Conservation (phyloP, 177 flowering plant species). For the Vitis hybrid region DNA sequence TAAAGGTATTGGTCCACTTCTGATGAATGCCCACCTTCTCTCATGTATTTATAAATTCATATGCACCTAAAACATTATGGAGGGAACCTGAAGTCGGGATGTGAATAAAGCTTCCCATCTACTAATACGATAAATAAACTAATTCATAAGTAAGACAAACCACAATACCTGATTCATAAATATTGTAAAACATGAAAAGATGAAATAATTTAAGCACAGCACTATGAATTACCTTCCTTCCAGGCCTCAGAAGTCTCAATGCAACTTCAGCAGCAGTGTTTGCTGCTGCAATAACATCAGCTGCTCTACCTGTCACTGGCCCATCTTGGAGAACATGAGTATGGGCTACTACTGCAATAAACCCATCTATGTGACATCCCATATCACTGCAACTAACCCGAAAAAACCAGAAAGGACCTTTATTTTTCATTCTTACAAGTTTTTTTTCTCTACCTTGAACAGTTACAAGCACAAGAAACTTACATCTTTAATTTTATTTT, state of each 20-base stretch:
- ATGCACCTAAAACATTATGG: too few relatives aligned
- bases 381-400: slow-evolving; percentile 58
- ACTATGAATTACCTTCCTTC: slow-evolving; percentile 64
- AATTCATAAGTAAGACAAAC: not conserved
- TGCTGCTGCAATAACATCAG: slow-evolving; percentile 96
- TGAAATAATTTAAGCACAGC: not conserved
- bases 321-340: slow-evolving; percentile 87
- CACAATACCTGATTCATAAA: not conserved
- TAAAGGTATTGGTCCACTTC: too few relatives aligned
- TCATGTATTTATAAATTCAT: too few relatives aligned
- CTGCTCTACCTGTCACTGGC: slow-evolving; percentile 81
- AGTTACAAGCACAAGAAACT: slow-evolving; percentile 17
- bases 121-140: too few relatives aligned
- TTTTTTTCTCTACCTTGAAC: too few relatives aligned
- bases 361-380: slow-evolving; percentile 98
- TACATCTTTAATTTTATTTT: slow-evolving; percentile 61
- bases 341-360: slow-evolving; percentile 87
- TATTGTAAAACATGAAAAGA: not conserved
- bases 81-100: too few relatives aligned
- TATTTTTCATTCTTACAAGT: too few relatives aligned
- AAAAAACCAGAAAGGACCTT: not conserved
- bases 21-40: too few relatives aligned
- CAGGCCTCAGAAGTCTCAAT: slow-evolving; percentile 93
- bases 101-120: too few relatives aligned
- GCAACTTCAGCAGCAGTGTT: slow-evolving; percentile 99